A percentile compares a stretch with the other conserved stretches of the same genome.
Conservation (phyloP, 306 rosid species). For the Cajanus cajan region DNA sequence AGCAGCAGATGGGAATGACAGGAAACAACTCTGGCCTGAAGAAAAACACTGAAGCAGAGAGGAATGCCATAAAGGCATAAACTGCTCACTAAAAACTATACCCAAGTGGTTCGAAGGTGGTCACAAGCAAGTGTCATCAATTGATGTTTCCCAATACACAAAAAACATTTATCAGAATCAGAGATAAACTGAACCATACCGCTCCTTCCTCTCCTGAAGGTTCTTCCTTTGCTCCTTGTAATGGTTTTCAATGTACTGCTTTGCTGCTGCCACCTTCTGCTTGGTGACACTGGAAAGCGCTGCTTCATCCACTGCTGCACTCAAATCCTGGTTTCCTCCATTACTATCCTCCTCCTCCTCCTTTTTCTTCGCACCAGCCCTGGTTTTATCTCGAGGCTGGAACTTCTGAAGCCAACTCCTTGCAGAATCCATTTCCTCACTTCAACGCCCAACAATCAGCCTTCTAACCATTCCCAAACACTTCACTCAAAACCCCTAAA, state of each 20-base stretch:
- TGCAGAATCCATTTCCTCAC: slow-evolving; percentile 77
- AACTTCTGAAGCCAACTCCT: slow-evolving; percentile 90
- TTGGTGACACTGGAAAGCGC: slow-evolving; percentile 70
- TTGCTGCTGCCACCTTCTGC: slow-evolving; percentile 93
- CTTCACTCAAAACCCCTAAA: slow-evolving; percentile 27
- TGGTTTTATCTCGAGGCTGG: slow-evolving; percentile 76
- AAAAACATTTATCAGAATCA: neutral
- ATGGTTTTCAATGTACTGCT: slow-evolving; percentile 94
- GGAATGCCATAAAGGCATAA: neutral
- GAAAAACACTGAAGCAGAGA: neutral
- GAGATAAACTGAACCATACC: slow-evolving; percentile 47
- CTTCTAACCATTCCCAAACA: slow-evolving; percentile 21
- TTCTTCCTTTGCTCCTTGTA: slow-evolving; percentile 98
- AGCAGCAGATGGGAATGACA: neutral
- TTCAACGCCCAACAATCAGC: slow-evolving; percentile 38
- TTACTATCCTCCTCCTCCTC: slow-evolving; percentile 51
- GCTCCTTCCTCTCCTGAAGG: slow-evolving; percentile 90
- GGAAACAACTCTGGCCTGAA: neutral
- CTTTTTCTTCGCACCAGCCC: slow-evolving; percentile 59
- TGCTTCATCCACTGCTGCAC: slow-evolving; percentile 49
- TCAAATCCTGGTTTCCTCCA: slow-evolving; percentile 44
- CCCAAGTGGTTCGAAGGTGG: neutral
- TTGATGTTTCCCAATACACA: neutral
- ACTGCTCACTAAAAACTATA: neutral
- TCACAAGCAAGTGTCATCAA: neutral